Evolutionary conservation across 306 rosid species (phyloP), one percentile per base, ranked within the genome.

Genomic region (Lithocarpus polystachyus): DNA sequence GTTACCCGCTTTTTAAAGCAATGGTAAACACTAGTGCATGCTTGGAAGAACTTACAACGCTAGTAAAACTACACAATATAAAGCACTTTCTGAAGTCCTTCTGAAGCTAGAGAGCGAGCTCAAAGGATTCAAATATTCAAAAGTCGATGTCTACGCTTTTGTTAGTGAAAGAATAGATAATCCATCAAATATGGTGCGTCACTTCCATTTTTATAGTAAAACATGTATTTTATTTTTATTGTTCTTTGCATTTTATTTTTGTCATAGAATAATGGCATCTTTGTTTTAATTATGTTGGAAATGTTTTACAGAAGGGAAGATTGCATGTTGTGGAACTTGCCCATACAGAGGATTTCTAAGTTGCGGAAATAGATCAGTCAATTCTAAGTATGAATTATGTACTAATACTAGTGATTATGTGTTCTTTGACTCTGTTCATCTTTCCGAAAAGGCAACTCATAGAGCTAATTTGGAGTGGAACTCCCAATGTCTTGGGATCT

Each of bases 271-370:
- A 43, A 11, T 43, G 10, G 13, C 51, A 43, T 11, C 51, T 43
- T n/a, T 7, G 15, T 13, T 35, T 68, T 29, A 19, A 0, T 22
- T 67, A 17, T 71, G 26, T 3, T 61, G 22, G 43, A 20, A 54
- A 86, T 84, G 86, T 1, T 77, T 90, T 56, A 84, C 81, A 64
- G 89, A 82, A 55, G 89, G 82, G 20, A 85, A 75, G 28, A 37
- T 2, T 19, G 92, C 71, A 68, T 88, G 94, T 5, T 86, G 89
- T 64, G 94, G 94, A 1, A 61, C 75, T 52, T 87, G 91, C 20
- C 82, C 78, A 1, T 81, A 71, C 51, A 87, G 89, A 81, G 89
- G 88, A 60, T 70, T 71, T 56, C 20, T 17, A 2, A 88, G 78
- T 75, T 90, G 90, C 73, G 83, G 82, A 70, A 75, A 52, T 79